These are phyloP conservation scores for Syzygium jambos DNA, from an alignment of 345 rosid species.

Conservation along the genomic window DNA sequence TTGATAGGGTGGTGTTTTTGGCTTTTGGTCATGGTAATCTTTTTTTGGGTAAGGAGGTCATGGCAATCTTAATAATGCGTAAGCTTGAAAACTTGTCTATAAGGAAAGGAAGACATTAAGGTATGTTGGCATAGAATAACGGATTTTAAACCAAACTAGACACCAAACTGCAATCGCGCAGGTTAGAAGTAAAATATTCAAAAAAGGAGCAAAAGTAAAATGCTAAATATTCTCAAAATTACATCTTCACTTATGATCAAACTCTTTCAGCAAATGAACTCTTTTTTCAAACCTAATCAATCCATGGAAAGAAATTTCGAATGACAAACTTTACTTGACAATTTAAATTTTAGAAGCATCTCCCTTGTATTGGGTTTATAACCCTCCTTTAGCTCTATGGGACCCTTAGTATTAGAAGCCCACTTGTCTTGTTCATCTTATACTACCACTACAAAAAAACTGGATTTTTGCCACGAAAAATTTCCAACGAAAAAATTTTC, in stretches of 20 bases:
- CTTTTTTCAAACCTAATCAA: background rate
- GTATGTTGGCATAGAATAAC: background rate
- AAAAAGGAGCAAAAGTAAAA: background rate
- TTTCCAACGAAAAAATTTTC: too few relatives aligned
- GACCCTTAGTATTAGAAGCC: background rate
- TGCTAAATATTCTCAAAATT: background rate
- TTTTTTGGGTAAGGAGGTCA: too few relatives aligned
- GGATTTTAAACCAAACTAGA: background rate
- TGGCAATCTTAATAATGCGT: background rate
- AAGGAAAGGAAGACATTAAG: background rate
- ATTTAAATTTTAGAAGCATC: background rate
- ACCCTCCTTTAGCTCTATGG: background rate
- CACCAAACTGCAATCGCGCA: background rate
- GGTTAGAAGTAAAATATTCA: background rate
- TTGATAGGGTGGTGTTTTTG: background rate
- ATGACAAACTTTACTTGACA: background rate
- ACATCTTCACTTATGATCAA: background rate
- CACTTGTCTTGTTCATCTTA: background rate
- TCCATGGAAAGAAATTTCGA: background rate
- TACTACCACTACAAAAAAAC: too few relatives aligned
- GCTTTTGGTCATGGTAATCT: background rate
- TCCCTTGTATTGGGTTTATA: background rate
- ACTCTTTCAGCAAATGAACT: background rate
- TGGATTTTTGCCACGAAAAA: too few relatives aligned
- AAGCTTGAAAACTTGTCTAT: background rate